phyloP scores from a whole-genome alignment of 371 early-diverging fungal genomes.

The Umbelopsis sp. region DNA sequence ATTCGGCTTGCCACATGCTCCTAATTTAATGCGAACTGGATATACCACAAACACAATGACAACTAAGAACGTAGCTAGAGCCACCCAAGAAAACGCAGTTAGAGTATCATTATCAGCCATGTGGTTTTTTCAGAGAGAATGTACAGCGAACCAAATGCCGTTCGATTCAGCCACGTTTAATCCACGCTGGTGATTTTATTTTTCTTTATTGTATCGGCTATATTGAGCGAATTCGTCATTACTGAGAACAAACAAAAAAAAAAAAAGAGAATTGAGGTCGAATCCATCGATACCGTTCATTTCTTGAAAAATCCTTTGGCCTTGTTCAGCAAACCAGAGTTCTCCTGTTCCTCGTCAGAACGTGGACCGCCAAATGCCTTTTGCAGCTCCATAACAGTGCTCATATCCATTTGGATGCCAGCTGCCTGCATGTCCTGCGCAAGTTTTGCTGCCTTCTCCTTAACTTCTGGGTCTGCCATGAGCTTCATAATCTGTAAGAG shows the following conservation, averaged over 20 bases:
- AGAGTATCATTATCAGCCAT: conserved; percentile 22
- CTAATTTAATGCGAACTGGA: conserved; percentile 34
- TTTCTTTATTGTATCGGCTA: not conserved
- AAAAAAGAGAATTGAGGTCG: too few relatives aligned
- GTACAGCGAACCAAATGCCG: not conserved
- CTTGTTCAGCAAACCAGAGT: conserved; percentile 31
- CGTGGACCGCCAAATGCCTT: conserved; percentile 26
- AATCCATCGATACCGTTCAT: not conserved
- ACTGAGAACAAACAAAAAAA: not conserved
- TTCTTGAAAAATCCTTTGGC: conserved; percentile 47
- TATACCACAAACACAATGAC: conserved; percentile 57
- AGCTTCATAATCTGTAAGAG: conserved; percentile 36
- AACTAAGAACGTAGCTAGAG: conserved; percentile 53
- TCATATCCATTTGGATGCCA: conserved; percentile 47
- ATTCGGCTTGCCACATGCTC: conserved; percentile 17
- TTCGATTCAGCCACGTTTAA: not conserved
- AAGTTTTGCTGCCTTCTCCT: conserved; percentile 29
- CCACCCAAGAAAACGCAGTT: conserved; percentile 55
- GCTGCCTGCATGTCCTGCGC: conserved; percentile 44
- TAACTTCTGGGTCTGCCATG: conserved; percentile 46
- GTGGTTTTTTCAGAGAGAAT: not conserved
- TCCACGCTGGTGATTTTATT: not conserved
- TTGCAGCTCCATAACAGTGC: conserved; percentile 42
- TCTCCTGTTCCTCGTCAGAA: conserved; percentile 23
- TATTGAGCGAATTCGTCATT: not conserved